Percentiles rank a stretch among this genome's conserved stretches.
phyloP scores from a whole-genome alignment of 371 early-diverging fungal genomes.

The Mortierella sp. region DNA sequence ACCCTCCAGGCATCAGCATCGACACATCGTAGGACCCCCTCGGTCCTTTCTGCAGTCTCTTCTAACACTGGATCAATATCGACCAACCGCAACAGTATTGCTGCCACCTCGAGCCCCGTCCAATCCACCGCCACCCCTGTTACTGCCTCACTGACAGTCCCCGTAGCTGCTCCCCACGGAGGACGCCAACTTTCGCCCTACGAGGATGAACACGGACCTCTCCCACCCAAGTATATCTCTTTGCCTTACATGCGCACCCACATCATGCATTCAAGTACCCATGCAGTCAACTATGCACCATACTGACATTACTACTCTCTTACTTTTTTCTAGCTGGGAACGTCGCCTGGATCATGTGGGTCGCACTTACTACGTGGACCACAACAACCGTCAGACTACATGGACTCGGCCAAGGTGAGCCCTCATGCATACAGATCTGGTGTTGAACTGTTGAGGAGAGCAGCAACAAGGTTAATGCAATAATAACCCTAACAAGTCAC shows the following conservation, averaged over 20 bases:
- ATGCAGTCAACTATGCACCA: neutral
- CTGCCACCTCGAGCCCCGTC: constrained; percentile 17
- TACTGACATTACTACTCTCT: neutral
- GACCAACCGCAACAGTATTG: constrained; percentile 18
- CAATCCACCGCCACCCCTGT: constrained; percentile 8
- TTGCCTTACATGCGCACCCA: neutral
- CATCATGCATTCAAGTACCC: neutral
- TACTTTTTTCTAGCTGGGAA: constrained; percentile 70
- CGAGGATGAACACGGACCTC: constrained; percentile 74
- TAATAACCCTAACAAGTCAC: neutral
- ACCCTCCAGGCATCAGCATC: constrained; percentile 59
- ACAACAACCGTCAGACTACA: constrained; percentile 77
- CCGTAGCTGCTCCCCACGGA: constrained; percentile 37
- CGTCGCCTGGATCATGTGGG: constrained; percentile 76
- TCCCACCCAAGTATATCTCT: constrained; percentile 75
- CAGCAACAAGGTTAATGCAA: too few species aligned
- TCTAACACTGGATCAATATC: constrained; percentile 29
- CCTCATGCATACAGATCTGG: neutral
- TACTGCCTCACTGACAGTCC: constrained; percentile 20
- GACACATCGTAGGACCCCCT: constrained; percentile 35
- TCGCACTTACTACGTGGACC: constrained; percentile 81
- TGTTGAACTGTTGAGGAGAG: too few species aligned
- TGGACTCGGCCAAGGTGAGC: constrained; percentile 73
- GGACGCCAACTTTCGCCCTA: constrained; percentile 60
- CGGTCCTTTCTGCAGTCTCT: constrained; percentile 28